Evolutionary conservation across 2,329 filamentous ascomycete species (phyloP).

Genomic region (Fusarium beomiforme): DNA sequence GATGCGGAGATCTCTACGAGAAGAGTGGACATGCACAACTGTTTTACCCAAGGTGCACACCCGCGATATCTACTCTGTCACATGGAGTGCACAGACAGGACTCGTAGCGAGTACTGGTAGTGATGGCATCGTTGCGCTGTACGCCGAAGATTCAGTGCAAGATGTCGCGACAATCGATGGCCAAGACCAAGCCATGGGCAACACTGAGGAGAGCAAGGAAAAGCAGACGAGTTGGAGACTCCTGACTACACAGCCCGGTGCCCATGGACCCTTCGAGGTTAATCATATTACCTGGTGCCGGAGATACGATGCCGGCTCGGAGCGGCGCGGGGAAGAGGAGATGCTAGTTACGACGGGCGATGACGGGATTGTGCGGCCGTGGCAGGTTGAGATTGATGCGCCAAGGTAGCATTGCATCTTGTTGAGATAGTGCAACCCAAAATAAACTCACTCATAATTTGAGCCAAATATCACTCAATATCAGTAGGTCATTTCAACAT

Average conservation of each 20-base stretch:
- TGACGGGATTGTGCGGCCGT: constrained; percentile 87
- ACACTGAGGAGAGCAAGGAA: constrained; percentile 11
- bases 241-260: constrained; percentile 73
- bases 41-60: constrained; percentile 80
- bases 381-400: constrained; percentile 64
- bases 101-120: constrained; percentile 88
- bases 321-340: constrained; percentile 73
- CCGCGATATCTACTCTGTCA: constrained; percentile 82
- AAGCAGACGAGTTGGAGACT: constrained; percentile 71
- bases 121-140: constrained; percentile 84
- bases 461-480: background rate
- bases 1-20: constrained; percentile 79
- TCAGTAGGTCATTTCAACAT: background rate
- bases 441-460: background rate
- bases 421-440: constrained; percentile 1
- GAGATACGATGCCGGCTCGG: constrained; percentile 73
- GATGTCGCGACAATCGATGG: constrained; percentile 38
- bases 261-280: constrained; percentile 92
- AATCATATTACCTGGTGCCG: constrained; percentile 92
- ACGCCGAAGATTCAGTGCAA: constrained; percentile 49
- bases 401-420: constrained; percentile 17
- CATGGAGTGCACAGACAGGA: constrained; percentile 83
- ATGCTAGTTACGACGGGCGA: constrained; percentile 92
- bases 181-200: constrained; percentile 39
- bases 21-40: constrained; percentile 84